Base-by-base conservation (phyloP, 768 basidiomycete genomes). In the Mycena haematopus region DNA sequence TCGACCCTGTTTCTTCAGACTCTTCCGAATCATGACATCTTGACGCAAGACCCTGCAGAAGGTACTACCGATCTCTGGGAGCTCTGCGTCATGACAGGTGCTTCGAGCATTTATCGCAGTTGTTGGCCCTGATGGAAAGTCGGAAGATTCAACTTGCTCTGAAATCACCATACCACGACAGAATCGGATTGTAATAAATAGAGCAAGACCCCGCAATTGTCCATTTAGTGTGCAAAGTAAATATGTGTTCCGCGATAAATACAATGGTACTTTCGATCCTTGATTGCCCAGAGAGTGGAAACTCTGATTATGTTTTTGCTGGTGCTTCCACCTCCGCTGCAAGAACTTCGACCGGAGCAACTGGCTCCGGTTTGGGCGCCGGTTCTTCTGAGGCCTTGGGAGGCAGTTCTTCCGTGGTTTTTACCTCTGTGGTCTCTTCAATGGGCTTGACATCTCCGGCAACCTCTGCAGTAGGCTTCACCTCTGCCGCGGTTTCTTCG, bases 1-100 rank as follows among this genome's bases (percentile, higher is more conserved):
- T 72, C 55, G 74, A 78, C 63, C 58, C 65, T 21, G 66, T 68
- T 45, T 59, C 65, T 21, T 72, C 75, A 19, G 76, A 77, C 35
- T 75, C 50, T 9, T 52, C 71, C 29, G 75, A 74, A 45, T 68
- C 66, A 40, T 77, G 60, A 65, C 29, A n/a, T n/a, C n/a, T n/a
- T n/a, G n/a, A n/a, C n/a, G n/a, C n/a, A n/a, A n/a, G 27, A 42
- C 46, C 6, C 40, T 31, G 19, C 15, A 19, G 31, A 5, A 24
- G 8, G 17, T 21, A 11, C 10, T 35, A 6, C 22, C 33, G 21
- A 24, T 22, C 24, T 21, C 21, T 52, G 13, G n/a, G 14, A 22
- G 50, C 29, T 51, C 49, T 51, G 15, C 21, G 21, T 21, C 40
- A 27, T 42, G 25, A n/a, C 13, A 2, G 22, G 15, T 24, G 6